Evolutionary conservation across 1,139 yeast genomes (phyloP).

Genomic region (Pichia sp.): DNA sequence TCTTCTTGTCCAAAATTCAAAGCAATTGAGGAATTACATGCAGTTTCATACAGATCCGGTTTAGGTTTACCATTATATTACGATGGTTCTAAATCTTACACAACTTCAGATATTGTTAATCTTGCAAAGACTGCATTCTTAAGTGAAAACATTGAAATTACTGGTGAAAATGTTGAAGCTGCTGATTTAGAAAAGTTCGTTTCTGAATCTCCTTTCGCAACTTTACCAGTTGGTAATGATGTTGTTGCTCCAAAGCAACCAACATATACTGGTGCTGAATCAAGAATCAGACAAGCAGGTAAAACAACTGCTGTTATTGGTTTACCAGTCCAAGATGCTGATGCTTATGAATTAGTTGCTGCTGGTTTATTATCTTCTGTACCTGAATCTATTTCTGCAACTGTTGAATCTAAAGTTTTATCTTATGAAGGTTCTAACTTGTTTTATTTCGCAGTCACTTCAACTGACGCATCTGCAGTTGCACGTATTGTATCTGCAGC

Average conservation of each 20-base stretch:
- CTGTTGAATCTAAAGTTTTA: slow-evolving; percentile 45
- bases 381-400: slow-evolving; percentile 37
- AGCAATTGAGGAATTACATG: slow-evolving; percentile 77
- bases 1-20: slow-evolving; percentile 45
- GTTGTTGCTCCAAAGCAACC: slow-evolving; percentile 35
- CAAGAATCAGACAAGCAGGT: slow-evolving; percentile 68
- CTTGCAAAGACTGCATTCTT: slow-evolving; percentile 69
- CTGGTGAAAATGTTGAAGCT: slow-evolving; percentile 69
- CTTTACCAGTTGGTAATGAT: slow-evolving; percentile 53
- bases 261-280: slow-evolving; percentile 56
- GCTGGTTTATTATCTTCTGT: slow-evolving; percentile 65
- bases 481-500: slow-evolving; percentile 58
- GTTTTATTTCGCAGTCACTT: slow-evolving; percentile 64
- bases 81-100: slow-evolving; percentile 45
- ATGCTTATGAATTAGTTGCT: slow-evolving; percentile 66
- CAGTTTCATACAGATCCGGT: slow-evolving; percentile 79
- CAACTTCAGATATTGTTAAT: slow-evolving; percentile 59
- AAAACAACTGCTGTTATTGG: slow-evolving; percentile 74
- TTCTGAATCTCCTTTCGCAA: slow-evolving; percentile 57
- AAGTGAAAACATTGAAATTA: slow-evolving; percentile 62
- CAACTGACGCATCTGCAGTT: slow-evolving; percentile 48
- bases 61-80: slow-evolving; percentile 80
- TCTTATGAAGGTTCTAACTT: slow-evolving; percentile 79
- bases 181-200: slow-evolving; percentile 66
- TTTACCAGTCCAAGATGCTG: slow-evolving; percentile 65